phyloP scores from a whole-genome alignment of 2,329 filamentous ascomycete species.

The Septoria linicola region DNA sequence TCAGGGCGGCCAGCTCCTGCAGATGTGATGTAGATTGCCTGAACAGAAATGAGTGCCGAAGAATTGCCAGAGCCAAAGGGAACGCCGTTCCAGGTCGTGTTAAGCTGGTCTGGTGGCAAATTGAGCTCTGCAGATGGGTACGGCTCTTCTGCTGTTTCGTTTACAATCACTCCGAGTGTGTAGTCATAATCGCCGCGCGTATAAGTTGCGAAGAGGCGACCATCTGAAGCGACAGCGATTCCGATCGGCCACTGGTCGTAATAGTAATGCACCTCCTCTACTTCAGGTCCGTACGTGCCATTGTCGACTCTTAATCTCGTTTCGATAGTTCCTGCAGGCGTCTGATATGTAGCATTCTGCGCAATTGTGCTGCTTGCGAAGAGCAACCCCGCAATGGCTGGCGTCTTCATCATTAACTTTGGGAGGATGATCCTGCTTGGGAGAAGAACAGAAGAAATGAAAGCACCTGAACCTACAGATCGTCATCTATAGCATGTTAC shows the following conservation, averaged over 20 bases:
- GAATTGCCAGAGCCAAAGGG: conserved; percentile 48
- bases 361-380: conserved; percentile 20
- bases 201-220: conserved; percentile 48
- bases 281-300: conserved; percentile 48
- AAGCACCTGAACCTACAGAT: no score
- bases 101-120: conserved; percentile 38
- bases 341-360: conserved; percentile 27
- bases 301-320: conserved; percentile 46
- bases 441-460: no score
- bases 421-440: no score
- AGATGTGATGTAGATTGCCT: conserved; percentile 48
- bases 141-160: conserved; percentile 48
- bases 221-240: conserved; percentile 45
- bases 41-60: conserved; percentile 45
- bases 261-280: conserved; percentile 52
- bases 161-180: conserved; percentile 50
- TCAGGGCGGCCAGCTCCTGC: conserved; percentile 39
- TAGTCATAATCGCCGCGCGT: conserved; percentile 49
- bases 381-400: conserved; percentile 11
- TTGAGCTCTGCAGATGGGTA: conserved; percentile 47
- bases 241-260: conserved; percentile 48
- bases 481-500: no score
- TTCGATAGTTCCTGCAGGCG: conserved; percentile 22
- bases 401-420: neutral
- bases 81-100: conserved; percentile 44